Base-by-base conservation (phyloP, 2,329 filamentous ascomycete genomes). In the Macroventuria anomochaeta region DNA sequence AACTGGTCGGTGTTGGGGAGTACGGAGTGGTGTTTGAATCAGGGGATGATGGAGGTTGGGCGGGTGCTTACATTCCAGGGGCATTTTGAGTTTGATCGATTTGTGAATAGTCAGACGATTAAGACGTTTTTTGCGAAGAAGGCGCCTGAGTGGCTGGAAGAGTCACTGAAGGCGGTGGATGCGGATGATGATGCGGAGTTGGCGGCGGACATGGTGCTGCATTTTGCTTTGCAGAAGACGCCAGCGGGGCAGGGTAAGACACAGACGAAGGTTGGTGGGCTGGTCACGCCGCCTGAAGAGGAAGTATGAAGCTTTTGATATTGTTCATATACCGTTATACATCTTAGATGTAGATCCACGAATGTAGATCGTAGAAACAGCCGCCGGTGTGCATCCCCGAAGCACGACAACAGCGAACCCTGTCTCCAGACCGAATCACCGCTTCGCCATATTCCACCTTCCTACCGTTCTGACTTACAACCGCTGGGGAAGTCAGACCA, bases 71-170 rank as follows among this genome's bases (percentile, higher is more conserved):
- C 76, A 0, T 73, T 72, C 21, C 76, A 79, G 39, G 77, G 77
- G 0, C 76, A 79, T 55, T 77, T 76, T 18, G 77, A 79, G 49
- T 80, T 79, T 59, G 74, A 79, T 54, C 50, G 63, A 0, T 77
- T 76, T 46, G 63, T 79, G 8, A 78, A 76, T 43, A 59, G 65
- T 0, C 74, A 78, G 63, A 73, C 67, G 1, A 49, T 77, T 18
- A 72, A 72, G 44, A 63, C 71, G 1, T 76, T 76, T 50, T 73
- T 74, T 25, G 57, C 49, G 8, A 58, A 40, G 3, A 71, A 70
- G 67, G 54, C 54, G 5, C 32, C 57, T 4, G 53, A 62, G 20
- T 58, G 57, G 47, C 29, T 71, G 23, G 37, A 57, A 26, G 36
- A 65, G 18, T 58, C 57, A 2, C 40, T 74, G 46, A 51, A 51